phyloP scores from a whole-genome alignment of 495 filamentous ascomycete genomes.

The Baudoinia panamericana region DNA sequence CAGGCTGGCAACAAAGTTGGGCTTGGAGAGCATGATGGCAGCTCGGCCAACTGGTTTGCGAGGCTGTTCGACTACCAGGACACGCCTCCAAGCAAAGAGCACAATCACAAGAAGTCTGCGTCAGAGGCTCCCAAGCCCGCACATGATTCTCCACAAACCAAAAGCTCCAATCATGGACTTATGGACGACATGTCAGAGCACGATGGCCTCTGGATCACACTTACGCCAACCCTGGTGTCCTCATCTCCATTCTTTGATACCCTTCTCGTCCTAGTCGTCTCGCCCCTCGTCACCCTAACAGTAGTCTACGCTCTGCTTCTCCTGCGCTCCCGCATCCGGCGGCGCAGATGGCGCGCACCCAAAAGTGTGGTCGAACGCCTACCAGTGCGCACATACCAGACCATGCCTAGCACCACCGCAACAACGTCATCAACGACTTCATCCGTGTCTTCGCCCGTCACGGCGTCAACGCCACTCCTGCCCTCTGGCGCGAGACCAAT shows the following conservation, averaged over 20 bases:
- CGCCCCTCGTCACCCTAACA: slow-evolving; percentile 79
- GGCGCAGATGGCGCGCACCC: slow-evolving; percentile 85
- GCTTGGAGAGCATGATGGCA: background rate
- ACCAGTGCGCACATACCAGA: slow-evolving; percentile 91
- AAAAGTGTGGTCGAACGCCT: slow-evolving; percentile 90
- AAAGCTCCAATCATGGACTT: background rate
- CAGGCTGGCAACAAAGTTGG: slow-evolving; percentile 22
- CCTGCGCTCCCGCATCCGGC: slow-evolving; percentile 74
- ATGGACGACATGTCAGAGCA: slow-evolving; percentile 29
- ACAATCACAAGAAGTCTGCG: background rate
- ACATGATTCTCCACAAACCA: background rate
- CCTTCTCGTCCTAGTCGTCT: slow-evolving; percentile 80
- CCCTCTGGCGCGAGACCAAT: slow-evolving; percentile 29
- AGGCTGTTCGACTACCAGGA: no score
- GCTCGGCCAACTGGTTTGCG: slow-evolving; percentile 5
- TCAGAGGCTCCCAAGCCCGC: slow-evolving; percentile 3
- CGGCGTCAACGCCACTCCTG: slow-evolving; percentile 65
- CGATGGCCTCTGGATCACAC: slow-evolving; percentile 87
- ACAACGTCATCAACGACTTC: slow-evolving; percentile 44
- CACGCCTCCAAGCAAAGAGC: no score
- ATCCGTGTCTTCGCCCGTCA: slow-evolving; percentile 45
- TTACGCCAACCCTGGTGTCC: slow-evolving; percentile 80
- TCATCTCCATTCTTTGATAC: slow-evolving; percentile 96
- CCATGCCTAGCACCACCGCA: slow-evolving; percentile 50
- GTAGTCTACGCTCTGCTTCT: slow-evolving; percentile 86